A percentile compares a stretch with the other conserved stretches of the same genome.
phyloP scores from a whole-genome alignment of 257 asterid species.

The Parsonsia alboflavescens region DNA sequence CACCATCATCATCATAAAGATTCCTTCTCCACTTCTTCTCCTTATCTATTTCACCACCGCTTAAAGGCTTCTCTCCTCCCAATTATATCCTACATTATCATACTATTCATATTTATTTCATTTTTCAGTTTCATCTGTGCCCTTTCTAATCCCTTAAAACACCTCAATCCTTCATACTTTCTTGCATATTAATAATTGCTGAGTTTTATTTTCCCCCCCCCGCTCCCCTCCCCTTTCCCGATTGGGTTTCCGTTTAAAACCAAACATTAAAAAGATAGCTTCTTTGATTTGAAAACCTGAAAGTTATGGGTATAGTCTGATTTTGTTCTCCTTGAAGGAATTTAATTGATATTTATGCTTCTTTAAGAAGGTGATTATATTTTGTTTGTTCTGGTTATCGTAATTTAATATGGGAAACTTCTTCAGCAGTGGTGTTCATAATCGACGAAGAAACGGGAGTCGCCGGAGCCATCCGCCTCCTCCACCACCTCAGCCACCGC shows the following conservation, averaged over 20 bases:
- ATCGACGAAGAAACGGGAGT: constrained; percentile 57
- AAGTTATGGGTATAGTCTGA: not conserved
- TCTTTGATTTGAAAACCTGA: not conserved
- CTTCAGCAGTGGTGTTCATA: constrained; percentile 68
- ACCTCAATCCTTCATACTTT: not conserved
- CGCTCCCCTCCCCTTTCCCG: too few species aligned
- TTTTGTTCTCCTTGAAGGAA: not conserved
- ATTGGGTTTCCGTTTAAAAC: not conserved
- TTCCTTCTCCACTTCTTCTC: constrained; percentile 31
- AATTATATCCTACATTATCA: not conserved
- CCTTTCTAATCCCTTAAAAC: not conserved
- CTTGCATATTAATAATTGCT: not conserved
- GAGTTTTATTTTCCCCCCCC: too few species aligned
- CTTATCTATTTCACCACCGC: constrained; percentile 7
- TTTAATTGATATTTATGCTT: not conserved
- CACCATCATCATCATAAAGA: constrained; percentile 34
- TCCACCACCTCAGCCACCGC: constrained; percentile 65
- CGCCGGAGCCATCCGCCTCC: constrained; percentile 76
- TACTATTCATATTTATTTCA: not conserved
- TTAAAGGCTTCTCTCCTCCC: not conserved
- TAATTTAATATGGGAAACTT: constrained; percentile 62
- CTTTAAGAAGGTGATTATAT: not conserved
- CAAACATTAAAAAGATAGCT: not conserved
- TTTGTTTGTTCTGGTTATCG: not conserved
- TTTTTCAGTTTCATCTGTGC: not conserved